Base-by-base conservation (phyloP, 257 asterid species). In the Solanum bukasovii region DNA sequence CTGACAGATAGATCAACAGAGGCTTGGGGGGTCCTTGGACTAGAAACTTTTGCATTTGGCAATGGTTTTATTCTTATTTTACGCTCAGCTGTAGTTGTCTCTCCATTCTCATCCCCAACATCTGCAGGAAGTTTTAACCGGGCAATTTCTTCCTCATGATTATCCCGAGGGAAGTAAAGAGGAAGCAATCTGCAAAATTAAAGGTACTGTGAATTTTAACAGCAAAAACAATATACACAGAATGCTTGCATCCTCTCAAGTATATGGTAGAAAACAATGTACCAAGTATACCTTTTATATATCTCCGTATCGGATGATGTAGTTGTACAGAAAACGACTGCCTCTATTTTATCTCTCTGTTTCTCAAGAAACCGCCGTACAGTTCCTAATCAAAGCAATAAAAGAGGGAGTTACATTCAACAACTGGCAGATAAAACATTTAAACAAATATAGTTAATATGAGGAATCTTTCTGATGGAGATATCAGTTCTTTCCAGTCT, bases 101-200 rank as follows among this genome's bases (percentile, higher is more conserved):
- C 99, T 59, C 99, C 99, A 93, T 97, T 95, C 93, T 96, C 99
- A 94, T 97, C 99, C 86, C 99, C 99, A 88, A 97, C 99, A 92
- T 97, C 99, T 40, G 98, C 97, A 84, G 99, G 99, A 87, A 97
- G 98, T 92, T 96, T 97, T 37, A 93, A 89, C 56, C 91, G 88
- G 77, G 98, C 98, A 67, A 94, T 90, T 90, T 92, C 95, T 92
- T 96, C 99, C 91, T 97, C 99, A 52, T 91, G 94, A 70, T 93
- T 95, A 90, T 96, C 96, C 74, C 99, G 94, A 29, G 99, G 99
- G 89, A 97, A 97, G 93, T 97, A 97, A 86, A 96, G 98, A 6
- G 99, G 99, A 91, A 97, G 99, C 92, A 96, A 93, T 91, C 99
- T 97, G 90, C 72, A 70, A 35, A 9, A 31, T 46, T 9, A 49